Evolutionary conservation across 2,329 filamentous ascomycete species (phyloP), one percentile per base, ranked within the genome.

Genomic region (Didymella segeticola): DNA sequence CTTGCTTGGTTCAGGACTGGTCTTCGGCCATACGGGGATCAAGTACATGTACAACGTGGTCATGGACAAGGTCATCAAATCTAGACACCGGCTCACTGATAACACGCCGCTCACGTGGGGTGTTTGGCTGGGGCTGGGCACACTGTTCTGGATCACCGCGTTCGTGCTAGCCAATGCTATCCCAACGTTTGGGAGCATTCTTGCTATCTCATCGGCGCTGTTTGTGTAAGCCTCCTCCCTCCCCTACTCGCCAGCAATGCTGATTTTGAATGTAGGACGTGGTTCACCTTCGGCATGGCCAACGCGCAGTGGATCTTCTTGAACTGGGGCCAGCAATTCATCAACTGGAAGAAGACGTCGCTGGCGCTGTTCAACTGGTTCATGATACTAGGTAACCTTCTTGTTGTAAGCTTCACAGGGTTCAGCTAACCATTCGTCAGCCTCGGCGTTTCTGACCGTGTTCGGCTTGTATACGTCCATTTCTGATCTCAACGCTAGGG

Each of bases 101-200:
- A 82, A 66, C 15, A 55, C 52, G 3, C 8, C 23, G 10, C 39
- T 43, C 1, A 45, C 52, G 7, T 77, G 74, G 62, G 60, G 38
- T 56, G 59, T 38, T 2, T 79, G 80, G 43, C 66, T 75, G 48
- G 61, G 41, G 11, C 34, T 52, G 19, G 53, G 47, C 2, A 56
- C 47, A 4, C 64, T 78, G 5, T 78, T 78, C 11, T 89, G 87
- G 87, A 63, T 83, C 12, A 51, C 88, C 2, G 85, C 86, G 1
- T 87, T 85, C 78, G 75, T 89, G 55, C 86, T 90, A 51, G 85
- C 87, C 6, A 81, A 86, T 64, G 83, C 84, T 0, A 87, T 90
- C 8, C 88, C 87, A 0, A 81, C 85, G 34, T 90, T 90, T 75
- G 83, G 83, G 66, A 80, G 83, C 48, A 76, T 90, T 5, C 75